Evolutionary conservation across 768 basidiomycete genomes (phyloP).

Genomic region (Leccinum incarnatum): DNA sequence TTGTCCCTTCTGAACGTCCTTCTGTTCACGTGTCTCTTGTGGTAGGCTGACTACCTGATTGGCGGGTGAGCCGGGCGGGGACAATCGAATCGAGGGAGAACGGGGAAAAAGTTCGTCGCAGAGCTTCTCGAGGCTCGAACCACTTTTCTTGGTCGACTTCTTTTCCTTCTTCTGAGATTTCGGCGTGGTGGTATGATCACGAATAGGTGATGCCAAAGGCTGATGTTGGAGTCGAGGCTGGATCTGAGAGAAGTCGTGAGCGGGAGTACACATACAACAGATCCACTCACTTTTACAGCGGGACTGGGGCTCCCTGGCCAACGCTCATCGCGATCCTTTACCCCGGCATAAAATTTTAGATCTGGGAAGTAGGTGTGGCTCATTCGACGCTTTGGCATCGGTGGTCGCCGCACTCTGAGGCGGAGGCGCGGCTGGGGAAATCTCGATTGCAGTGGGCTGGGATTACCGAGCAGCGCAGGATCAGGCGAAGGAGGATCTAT

Average conservation of each 20-base stretch:
- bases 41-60: too few relatives aligned
- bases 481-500: slow-evolving; percentile 31
- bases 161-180: too few relatives aligned
- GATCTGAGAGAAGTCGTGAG: slow-evolving; percentile 2
- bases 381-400: slow-evolving; percentile 26
- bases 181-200: too few relatives aligned
- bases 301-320: slow-evolving; percentile 20
- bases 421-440: slow-evolving; percentile 19
- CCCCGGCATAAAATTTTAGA: background rate
- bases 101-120: too few relatives aligned
- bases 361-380: slow-evolving; percentile 10
- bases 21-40: too few relatives aligned
- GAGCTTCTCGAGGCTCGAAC: too few relatives aligned
- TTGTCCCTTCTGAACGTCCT: too few relatives aligned
- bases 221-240: too few relatives aligned
- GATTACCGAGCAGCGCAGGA: background rate
- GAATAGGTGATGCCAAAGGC: too few relatives aligned
- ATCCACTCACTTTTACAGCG: slow-evolving; percentile 12
- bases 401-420: slow-evolving; percentile 26
- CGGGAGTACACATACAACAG: background rate
- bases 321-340: background rate
- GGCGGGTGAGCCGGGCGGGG: too few relatives aligned
- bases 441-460: background rate
- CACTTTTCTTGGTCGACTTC: too few relatives aligned
- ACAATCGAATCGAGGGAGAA: too few relatives aligned